These are phyloP conservation scores for Wickerhamomyces kurtzmanii DNA, from an alignment of 805 yeast species.

Conservation along the genomic window DNA sequence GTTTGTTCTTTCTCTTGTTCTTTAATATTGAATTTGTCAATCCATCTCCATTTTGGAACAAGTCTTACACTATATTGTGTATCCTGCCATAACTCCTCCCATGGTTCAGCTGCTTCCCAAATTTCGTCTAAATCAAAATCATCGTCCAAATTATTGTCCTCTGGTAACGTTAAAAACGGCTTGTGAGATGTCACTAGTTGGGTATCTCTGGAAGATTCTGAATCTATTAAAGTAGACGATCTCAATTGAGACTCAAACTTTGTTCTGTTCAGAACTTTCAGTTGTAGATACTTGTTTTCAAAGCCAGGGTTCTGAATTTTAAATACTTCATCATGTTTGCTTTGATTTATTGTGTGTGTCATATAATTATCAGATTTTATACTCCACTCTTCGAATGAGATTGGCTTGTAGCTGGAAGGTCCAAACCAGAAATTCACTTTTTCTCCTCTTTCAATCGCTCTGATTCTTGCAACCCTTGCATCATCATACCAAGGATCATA, in stretches of 20 bases:
- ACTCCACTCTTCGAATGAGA: slow-evolving; percentile 29
- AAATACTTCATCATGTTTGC: slow-evolving; percentile 5
- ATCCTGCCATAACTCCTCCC: slow-evolving; percentile 13
- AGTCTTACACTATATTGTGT: slow-evolving; percentile 13
- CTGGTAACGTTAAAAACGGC: slow-evolving; percentile 6
- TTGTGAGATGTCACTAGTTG: slow-evolving; percentile 4
- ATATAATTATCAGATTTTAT: slow-evolving; percentile 15
- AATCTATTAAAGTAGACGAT: slow-evolving; percentile 7
- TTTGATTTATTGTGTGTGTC: slow-evolving; percentile 8
- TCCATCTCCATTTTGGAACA: slow-evolving; percentile 14
- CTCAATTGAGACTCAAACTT: slow-evolving; percentile 9
- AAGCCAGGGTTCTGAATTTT: slow-evolving; percentile 3
- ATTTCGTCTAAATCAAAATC: slow-evolving; percentile 14
- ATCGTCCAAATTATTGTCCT: slow-evolving; percentile 11
- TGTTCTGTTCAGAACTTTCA: slow-evolving; percentile 9
- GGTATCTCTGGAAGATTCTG: slow-evolving; percentile 10
- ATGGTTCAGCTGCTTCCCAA: slow-evolving; percentile 17
- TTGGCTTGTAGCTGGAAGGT: slow-evolving; percentile 46
- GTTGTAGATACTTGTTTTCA: slow-evolving; percentile 6
- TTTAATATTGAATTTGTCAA: slow-evolving; percentile 3
- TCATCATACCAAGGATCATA: slow-evolving; percentile 71
- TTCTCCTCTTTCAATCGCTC: slow-evolving; percentile 33
- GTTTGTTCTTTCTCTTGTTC: slow-evolving; percentile 1
- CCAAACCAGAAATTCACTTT: slow-evolving; percentile 58
- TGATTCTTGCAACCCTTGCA: slow-evolving; percentile 41